A percentile compares a stretch with the other conserved stretches of the same genome.
phyloP scores from a whole-genome alignment of 495 filamentous ascomycete genomes.

The Trichoderma reesei region DNA sequence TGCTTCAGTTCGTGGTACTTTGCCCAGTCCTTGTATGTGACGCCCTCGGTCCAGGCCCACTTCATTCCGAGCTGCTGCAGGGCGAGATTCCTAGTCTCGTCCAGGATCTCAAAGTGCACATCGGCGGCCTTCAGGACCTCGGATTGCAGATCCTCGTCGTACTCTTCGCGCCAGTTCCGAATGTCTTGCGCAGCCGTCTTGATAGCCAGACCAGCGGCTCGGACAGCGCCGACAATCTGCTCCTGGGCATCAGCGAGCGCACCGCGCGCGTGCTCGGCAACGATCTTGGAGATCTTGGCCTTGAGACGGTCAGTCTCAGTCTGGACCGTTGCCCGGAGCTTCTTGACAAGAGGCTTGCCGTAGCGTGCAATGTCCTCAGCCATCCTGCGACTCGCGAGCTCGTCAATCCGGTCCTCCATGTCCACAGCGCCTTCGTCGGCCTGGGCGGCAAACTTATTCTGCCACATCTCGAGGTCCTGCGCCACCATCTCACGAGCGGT shows the following conservation, averaged over 20 bases:
- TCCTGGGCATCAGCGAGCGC: conserved; percentile 50
- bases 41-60: conserved; percentile 92
- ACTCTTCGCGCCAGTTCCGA: conserved; percentile 66
- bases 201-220: conserved; percentile 63
- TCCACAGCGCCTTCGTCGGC: conserved; percentile 71
- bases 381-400: conserved; percentile 49
- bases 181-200: conserved; percentile 74
- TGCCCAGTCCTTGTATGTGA: conserved; percentile 94
- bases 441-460: conserved; percentile 72
- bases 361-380: conserved; percentile 35
- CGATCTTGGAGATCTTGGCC: conserved; percentile 49
- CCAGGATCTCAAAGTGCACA: conserved; percentile 72
- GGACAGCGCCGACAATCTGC: conserved; percentile 53
- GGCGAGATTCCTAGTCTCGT: conserved; percentile 75
- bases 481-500: conserved; percentile 55
- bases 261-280: conserved; percentile 34
- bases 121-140: conserved; percentile 67
- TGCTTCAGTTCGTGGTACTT: conserved; percentile 80
- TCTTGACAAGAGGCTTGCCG: conserved; percentile 55
- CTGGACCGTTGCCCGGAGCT: conserved; percentile 56
- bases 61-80: conserved; percentile 94
- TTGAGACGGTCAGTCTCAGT: conserved; percentile 58
- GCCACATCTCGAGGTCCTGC: conserved; percentile 71
- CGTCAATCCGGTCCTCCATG: conserved; percentile 63
- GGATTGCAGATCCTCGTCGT: conserved; percentile 56